phyloP scores from a whole-genome alignment of 495 filamentous ascomycete genomes.

The Daldinia decipiens region DNA sequence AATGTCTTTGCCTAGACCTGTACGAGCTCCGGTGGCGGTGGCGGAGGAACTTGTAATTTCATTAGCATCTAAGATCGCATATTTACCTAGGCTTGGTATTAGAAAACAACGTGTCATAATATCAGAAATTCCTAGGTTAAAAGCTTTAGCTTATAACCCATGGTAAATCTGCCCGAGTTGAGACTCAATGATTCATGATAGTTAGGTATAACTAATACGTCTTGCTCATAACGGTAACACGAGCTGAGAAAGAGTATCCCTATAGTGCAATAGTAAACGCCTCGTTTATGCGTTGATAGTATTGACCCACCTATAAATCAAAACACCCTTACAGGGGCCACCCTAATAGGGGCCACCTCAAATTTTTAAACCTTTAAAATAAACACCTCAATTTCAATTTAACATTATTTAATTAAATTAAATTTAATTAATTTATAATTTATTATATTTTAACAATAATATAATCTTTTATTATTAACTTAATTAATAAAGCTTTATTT shows the following conservation, averaged over 20 bases:
- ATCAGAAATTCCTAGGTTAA: not conserved
- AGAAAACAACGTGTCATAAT: not conserved
- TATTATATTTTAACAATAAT: no score
- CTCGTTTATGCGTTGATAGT: not conserved
- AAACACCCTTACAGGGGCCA: no score
- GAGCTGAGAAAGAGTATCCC: not conserved
- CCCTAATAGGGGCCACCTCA: no score
- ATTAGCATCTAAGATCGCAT: not conserved
- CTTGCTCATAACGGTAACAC: not conserved
- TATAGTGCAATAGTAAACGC: not conserved
- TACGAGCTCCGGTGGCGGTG: not conserved
- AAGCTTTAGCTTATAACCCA: not conserved
- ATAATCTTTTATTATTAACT: no score
- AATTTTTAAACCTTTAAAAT: no score
- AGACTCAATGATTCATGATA: not conserved
- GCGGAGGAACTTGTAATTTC: not conserved
- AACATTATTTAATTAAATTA: no score
- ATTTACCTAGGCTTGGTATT: not conserved
- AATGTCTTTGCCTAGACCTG: not conserved
- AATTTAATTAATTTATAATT: no score
- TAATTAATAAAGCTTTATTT: no score
- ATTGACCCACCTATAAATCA: not conserved
- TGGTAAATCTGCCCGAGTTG: no score
- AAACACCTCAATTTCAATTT: no score
- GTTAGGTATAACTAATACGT: not conserved